These are phyloP conservation scores for Aspergillus pseudoterreus DNA, from an alignment of 2,329 filamentous ascomycete genomes.

Conservation along the genomic window DNA sequence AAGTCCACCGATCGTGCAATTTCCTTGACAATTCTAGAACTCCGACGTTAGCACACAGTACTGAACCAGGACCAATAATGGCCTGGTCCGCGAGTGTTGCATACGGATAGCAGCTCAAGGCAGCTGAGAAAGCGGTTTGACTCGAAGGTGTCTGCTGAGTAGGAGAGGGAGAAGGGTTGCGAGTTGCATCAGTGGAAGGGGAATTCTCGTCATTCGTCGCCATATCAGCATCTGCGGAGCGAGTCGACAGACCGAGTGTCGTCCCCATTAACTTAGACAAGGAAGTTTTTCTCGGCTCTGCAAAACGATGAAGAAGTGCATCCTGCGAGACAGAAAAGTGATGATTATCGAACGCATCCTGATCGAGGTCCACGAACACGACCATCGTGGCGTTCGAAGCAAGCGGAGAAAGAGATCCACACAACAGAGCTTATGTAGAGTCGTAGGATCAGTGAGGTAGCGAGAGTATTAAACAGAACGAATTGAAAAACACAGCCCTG, in stretches of 20 bases:
- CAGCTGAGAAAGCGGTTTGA: conserved; percentile 38
- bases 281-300: conserved; percentile 20
- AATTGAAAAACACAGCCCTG: neutral
- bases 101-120: conserved; percentile 49
- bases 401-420: conserved; percentile 1
- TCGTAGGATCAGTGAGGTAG: neutral
- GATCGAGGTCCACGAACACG: conserved; percentile 46
- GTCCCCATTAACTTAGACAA: conserved; percentile 18
- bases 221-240: conserved; percentile 12
- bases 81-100: conserved; percentile 17
- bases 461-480: neutral
- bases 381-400: conserved; percentile 38
- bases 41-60: conserved; percentile 13
- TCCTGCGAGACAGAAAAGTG: conserved; percentile 12
- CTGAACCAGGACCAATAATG: conserved; percentile 9
- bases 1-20: conserved; percentile 78
- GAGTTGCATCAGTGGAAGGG: conserved; percentile 4
- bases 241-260: conserved; percentile 7
- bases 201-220: conserved; percentile 7
- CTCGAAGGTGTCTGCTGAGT: conserved; percentile 18
- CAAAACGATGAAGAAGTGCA: conserved; percentile 12
- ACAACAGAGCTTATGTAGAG: conserved; percentile 10
- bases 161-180: neutral
- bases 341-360: conserved; percentile 31
- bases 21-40: conserved; percentile 66